Base-by-base conservation (phyloP, 768 basidiomycete genomes). In the Lentinula raphanica region DNA sequence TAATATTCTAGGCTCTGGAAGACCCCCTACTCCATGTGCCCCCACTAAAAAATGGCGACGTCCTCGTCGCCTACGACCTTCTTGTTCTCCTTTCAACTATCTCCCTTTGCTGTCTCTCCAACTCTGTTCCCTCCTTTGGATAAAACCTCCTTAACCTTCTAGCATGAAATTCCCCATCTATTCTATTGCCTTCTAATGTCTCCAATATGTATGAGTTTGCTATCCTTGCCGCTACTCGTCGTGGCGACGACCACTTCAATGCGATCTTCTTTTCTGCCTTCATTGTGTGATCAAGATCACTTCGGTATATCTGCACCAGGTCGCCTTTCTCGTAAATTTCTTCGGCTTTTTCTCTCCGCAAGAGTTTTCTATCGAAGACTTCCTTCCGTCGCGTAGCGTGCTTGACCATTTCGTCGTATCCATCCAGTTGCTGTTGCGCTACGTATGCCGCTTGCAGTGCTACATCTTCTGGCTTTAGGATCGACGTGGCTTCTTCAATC, bases 251-350 rank as follows among this genome's bases (percentile, higher is more conserved):
- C 73, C 73, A 76, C 29, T 60, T 67, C 2, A 67, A 66, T 8
- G 61, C 25, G 1, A 74, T 56, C 42, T n/a, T n/a, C n/a, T n/a
- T n/a, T n/a, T n/a, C n/a, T n/a, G n/a, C n/a, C n/a, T n/a, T n/a
- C n/a, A n/a, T 75, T 74, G 5, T 60, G n/a, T 23, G 61, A 49
- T 68, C 67, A 0, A 68, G 57, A 15, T 66, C 58, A 11, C 56
- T 68, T 27, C 64, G 35, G 23, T 68, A 66, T 2, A 76, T 61
- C 55, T 77, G 74, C 15, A 73, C 71, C 2, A 76, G 63, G 9
- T 71, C 58, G 0, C 70, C 68, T 5, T 36, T 21, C 3, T 51
- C n/a, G 55, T 72, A 75, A 25, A 61, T n/a, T n/a, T n/a, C n/a
- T n/a, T n/a, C 40, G 5, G 70, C 63, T 46, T 7, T 25, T 39